These are phyloP conservation scores for Capronia epimyces DNA, from an alignment of 2,329 filamentous ascomycete species.

Conservation along the genomic window DNA sequence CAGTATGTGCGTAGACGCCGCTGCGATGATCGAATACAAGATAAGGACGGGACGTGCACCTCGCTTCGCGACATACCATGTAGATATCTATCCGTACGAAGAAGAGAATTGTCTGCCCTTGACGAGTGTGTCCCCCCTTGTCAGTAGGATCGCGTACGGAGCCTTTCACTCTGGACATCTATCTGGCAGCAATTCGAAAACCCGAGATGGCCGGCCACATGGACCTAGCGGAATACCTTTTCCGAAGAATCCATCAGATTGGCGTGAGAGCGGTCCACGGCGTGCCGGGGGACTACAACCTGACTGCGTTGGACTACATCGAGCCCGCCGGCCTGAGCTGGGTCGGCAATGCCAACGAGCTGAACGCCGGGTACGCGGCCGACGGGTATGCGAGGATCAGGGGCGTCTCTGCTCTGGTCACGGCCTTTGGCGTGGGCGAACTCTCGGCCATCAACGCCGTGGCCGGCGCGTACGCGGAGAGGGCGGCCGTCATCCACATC, in stretches of 20 bases:
- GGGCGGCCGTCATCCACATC: conserved; percentile 56
- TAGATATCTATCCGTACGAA: too few relatives aligned
- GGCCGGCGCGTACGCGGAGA: conserved; percentile 52
- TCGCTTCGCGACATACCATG: too few relatives aligned
- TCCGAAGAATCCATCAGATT: conserved; percentile 45
- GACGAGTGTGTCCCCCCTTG: too few relatives aligned
- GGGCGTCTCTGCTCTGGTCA: conserved; percentile 39
- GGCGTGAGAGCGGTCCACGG: conserved; percentile 49
- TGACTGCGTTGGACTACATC: conserved; percentile 53
- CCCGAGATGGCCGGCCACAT: conserved; percentile 32
- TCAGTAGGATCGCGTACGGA: too few relatives aligned
- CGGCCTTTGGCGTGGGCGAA: conserved; percentile 57
- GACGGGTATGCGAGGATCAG: conserved; percentile 68
- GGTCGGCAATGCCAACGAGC: conserved; percentile 59
- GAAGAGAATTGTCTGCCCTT: too few relatives aligned
- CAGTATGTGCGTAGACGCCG: too few relatives aligned
- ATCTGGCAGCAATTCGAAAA: background rate
- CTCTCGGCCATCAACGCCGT: conserved; percentile 37
- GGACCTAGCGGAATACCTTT: conserved; percentile 47
- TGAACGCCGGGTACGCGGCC: conserved; percentile 67
- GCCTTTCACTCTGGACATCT: too few relatives aligned
- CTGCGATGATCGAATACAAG: too few relatives aligned
- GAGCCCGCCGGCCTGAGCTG: conserved; percentile 50
- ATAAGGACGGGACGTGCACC: too few relatives aligned
- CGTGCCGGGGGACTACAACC: conserved; percentile 44